Base-by-base conservation (phyloP, 2,329 filamentous ascomycete species). In the Purpureocillium lavendulum region DNA sequence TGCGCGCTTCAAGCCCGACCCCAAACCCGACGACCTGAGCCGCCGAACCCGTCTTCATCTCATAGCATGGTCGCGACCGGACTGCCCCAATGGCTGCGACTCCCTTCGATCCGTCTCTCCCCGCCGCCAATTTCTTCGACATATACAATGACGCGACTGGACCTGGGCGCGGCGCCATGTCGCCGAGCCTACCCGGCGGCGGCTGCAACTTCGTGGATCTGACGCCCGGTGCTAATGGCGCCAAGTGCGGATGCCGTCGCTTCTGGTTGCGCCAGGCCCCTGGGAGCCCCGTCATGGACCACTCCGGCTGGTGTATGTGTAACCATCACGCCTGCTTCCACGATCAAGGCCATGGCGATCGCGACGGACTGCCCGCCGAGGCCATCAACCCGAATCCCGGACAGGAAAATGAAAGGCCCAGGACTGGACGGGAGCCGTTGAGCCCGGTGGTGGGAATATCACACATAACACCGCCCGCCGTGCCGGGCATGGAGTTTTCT, bases 291-390 rank as follows among this genome's bases (percentile, higher is more conserved):
- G 53, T 58, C 32, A 48, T 56, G 39, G 67, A 69, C 39, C 66
- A 75, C 50, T 50, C 62, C 21, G 61, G 62, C 43, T 76, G 68
- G 65, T 80, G 75, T 59, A 78, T 79, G 75, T 80, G 75, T 51
- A 71, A 70, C 38, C 75, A 80, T 48, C 75, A 80, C 56, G 75
- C 75, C 39, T 80, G 75, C 54, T 80, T 67, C 45, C 75, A 80
- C 45, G 75, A 78, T 53, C 66, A 77, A 48, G 57, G 54, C 29
- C 41, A 48, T 36, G 45, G 45, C 38, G 48, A 52, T 35, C 46
- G 45, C 38, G 48, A 52, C 44, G 45, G 17, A 38, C 47, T 43
- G 32, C 37, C 46, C 14, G 49, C 53, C 33, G 45, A 55, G 7
- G 47, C 51, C 7, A 26, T 26, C 21, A 44, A 28, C 13, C 42